Conservation (phyloP, 352 stramenopile genomes). For the Pythium periplocum region DNA sequence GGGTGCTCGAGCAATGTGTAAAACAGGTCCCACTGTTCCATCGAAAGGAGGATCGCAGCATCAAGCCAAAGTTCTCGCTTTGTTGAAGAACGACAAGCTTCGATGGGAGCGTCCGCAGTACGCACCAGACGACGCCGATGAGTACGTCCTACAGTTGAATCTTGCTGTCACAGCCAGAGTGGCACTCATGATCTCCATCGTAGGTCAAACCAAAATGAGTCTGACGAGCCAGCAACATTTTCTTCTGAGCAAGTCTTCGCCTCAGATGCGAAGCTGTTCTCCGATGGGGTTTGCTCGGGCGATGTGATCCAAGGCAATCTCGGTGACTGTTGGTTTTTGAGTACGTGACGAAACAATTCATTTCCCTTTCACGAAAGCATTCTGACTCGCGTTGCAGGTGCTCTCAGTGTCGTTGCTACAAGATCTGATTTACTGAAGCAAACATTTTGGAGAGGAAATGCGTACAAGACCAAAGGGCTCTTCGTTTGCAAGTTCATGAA, state of each 20-base stretch:
- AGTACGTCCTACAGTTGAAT: slow-evolving; percentile 6
- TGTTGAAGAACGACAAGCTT: slow-evolving; percentile 72
- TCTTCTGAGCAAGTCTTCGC: slow-evolving; percentile 44
- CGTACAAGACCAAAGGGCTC: slow-evolving; percentile 70
- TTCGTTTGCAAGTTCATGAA: slow-evolving; percentile 93
- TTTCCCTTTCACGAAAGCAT: background rate
- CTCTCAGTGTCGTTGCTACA: slow-evolving; percentile 84
- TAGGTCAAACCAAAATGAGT: slow-evolving; percentile 23
- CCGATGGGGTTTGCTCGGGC: slow-evolving; percentile 62
- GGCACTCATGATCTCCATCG: background rate
- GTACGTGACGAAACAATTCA: slow-evolving; percentile 23
- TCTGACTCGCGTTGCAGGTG: slow-evolving; percentile 32
- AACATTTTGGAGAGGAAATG: slow-evolving; percentile 70
- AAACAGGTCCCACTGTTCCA: slow-evolving; percentile 33
- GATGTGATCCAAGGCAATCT: slow-evolving; percentile 89
- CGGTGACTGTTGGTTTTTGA: slow-evolving; percentile 92
- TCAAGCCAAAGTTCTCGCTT: slow-evolving; percentile 60
- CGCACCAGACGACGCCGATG: slow-evolving; percentile 12
- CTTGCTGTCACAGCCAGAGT: background rate
- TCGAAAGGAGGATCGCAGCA: slow-evolving; percentile 74
- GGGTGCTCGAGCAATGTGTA: slow-evolving; percentile 65
- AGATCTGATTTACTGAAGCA: slow-evolving; percentile 73
- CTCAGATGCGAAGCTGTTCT: slow-evolving; percentile 64
- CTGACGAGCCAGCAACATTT: slow-evolving; percentile 14
- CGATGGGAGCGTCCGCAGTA: slow-evolving; percentile 78